Evolutionary conservation across 768 basidiomycete genomes (phyloP).

Genomic region (Phaeotremella fagi): DNA sequence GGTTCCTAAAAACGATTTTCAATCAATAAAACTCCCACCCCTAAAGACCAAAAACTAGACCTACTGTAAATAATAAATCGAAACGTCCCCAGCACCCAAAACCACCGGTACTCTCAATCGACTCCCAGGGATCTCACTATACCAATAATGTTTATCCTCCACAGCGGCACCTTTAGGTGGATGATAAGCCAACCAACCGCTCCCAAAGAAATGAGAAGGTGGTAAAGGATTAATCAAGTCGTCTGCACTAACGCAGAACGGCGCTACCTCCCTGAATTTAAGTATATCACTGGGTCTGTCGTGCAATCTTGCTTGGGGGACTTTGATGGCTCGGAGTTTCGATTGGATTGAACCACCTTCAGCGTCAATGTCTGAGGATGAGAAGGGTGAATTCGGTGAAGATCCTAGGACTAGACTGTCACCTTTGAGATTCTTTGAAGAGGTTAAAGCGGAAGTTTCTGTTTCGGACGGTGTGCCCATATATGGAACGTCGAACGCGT

Average conservation of each 20-base stretch:
- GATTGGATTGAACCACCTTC: constrained; percentile 45
- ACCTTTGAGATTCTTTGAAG: constrained; percentile 53
- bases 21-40: neutral
- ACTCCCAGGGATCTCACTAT: constrained; percentile 73
- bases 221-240: constrained; percentile 96
- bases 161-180: constrained; percentile 55
- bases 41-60: too few species aligned
- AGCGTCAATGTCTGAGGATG: constrained; percentile 26
- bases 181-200: constrained; percentile 79
- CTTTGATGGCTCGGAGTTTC: constrained; percentile 52
- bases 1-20: constrained; percentile 15
- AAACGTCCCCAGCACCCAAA: constrained; percentile 82
- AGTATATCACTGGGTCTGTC: constrained; percentile 52
- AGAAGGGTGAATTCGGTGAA: constrained; percentile 57
- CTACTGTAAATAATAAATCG: constrained; percentile 73
- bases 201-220: constrained; percentile 83
- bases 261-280: constrained; percentile 74
- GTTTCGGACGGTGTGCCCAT: constrained; percentile 50
- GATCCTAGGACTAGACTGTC: constrained; percentile 72
- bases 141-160: constrained; percentile 78
- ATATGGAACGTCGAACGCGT: constrained; percentile 61
- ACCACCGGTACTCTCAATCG: constrained; percentile 75
- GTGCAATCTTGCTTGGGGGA: constrained; percentile 74
- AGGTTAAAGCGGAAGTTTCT: neutral
- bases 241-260: constrained; percentile 90